These are phyloP conservation scores for Cyberlindnera euphorbiae DNA, from an alignment of 805 yeast genomes.

Conservation along the genomic window DNA sequence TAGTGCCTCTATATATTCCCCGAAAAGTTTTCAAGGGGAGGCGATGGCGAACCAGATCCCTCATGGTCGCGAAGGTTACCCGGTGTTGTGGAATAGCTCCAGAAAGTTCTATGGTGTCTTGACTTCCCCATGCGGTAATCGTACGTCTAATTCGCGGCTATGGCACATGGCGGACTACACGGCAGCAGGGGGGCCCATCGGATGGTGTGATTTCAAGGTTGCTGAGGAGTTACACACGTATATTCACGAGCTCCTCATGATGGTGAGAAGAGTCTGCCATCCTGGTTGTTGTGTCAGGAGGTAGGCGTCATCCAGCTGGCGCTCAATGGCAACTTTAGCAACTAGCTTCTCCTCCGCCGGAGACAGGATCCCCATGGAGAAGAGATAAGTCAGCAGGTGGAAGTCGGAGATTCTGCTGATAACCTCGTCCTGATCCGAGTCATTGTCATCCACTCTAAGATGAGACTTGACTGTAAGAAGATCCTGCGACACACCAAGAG, in stretches of 20 bases:
- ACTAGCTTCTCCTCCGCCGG: slow-evolving; percentile 49
- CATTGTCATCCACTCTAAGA: slow-evolving; percentile 33
- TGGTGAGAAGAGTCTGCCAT: slow-evolving; percentile 76
- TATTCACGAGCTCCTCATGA: slow-evolving; percentile 32
- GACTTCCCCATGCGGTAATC: slow-evolving; percentile 6
- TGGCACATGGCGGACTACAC: too few species aligned
- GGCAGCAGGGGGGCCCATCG: too few species aligned
- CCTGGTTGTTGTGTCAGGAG: slow-evolving; percentile 58
- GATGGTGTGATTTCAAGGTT: too few species aligned
- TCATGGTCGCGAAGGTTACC: slow-evolving; percentile 1
- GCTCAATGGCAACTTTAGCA: slow-evolving; percentile 40
- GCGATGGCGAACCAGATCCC: slow-evolving; percentile 1
- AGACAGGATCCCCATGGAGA: slow-evolving; percentile 52
- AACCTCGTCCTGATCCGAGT: slow-evolving; percentile 24
- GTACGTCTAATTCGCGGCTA: neutral
- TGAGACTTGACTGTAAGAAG: slow-evolving; percentile 48
- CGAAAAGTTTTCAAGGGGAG: slow-evolving; percentile 9
- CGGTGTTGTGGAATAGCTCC: slow-evolving; percentile 4
- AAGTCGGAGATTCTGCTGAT: slow-evolving; percentile 56
- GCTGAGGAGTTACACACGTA: too few species aligned
- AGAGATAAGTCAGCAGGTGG: slow-evolving; percentile 64
- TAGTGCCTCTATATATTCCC: slow-evolving; percentile 2
- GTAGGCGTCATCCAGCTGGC: slow-evolving; percentile 41
- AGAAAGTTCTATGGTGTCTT: slow-evolving; percentile 6
- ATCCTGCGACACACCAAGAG: slow-evolving; percentile 71